Percentiles rank a stretch among this genome's conserved stretches.
Conservation (phyloP, 2,329 filamentous ascomycete species). For the Huntiella bhutanensis region DNA sequence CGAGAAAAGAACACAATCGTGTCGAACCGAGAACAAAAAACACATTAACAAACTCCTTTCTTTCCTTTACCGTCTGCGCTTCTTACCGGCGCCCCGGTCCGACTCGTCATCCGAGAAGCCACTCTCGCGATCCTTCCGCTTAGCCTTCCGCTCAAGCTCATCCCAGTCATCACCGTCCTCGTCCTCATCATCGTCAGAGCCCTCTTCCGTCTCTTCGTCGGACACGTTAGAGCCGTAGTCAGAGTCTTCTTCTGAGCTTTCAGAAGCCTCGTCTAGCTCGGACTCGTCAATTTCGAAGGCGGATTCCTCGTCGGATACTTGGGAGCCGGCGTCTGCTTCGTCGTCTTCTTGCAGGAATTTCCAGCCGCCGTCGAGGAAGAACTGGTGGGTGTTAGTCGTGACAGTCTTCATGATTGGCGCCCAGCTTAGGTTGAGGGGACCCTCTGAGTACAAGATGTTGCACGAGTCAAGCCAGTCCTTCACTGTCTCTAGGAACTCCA, state of each 20-base stretch:
- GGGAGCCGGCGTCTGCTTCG: conserved; percentile 60
- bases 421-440: conserved; percentile 96
- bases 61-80: conserved; percentile 16
- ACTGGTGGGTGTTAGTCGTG: conserved; percentile 77
- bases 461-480: conserved; percentile 96
- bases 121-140: conserved; percentile 56
- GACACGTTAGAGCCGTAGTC: conserved; percentile 85
- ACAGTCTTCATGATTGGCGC: conserved; percentile 99
- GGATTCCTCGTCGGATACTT: conserved; percentile 63
- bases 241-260: conserved; percentile 61
- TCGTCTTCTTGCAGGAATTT: conserved; percentile 75
- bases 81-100: conserved; percentile 49
- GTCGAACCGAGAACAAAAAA: background rate
- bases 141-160: conserved; percentile 78
- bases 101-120: conserved; percentile 41
- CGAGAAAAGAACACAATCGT: conserved; percentile 4
- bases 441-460: conserved; percentile 85
- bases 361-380: conserved; percentile 93
- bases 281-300: conserved; percentile 82
- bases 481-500: conserved; percentile 83
- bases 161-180: conserved; percentile 86
- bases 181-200: conserved; percentile 47
- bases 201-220: conserved; percentile 51
- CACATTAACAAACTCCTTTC: conserved; percentile 13
- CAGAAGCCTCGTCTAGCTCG: conserved; percentile 68